Evolutionary conservation across 148 eudicot species (phyloP).

Genomic region (Salicornia ramosissima): DNA sequence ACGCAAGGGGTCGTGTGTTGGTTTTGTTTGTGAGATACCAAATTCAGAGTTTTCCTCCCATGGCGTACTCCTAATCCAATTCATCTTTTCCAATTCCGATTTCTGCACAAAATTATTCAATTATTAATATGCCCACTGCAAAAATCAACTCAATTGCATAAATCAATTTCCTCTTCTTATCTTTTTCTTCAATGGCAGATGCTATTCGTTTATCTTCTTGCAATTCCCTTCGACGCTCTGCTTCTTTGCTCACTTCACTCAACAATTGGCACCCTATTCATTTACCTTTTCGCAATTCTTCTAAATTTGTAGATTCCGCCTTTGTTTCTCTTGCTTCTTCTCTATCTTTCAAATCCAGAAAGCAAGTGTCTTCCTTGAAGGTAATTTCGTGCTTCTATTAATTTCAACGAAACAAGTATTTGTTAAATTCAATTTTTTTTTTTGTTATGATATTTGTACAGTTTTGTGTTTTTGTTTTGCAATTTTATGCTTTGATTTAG

Average conservation of each 20-base stretch:
- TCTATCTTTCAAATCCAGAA: conserved; percentile 27
- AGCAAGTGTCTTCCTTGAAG: conserved; percentile 37
- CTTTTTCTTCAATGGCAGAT: conserved; percentile 48
- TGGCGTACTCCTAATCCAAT: not conserved
- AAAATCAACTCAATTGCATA: not conserved
- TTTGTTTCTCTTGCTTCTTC: conserved; percentile 24
- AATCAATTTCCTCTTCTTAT: not conserved
- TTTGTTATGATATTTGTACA: too few relatives aligned
- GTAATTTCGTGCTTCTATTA: conserved; percentile 20
- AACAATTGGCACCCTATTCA: conserved; percentile 25
- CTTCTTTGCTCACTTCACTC: conserved; percentile 31
- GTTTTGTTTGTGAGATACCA: not conserved
- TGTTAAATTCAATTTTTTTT: too few relatives aligned
- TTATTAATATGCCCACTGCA: not conserved
- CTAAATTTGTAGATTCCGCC: conserved; percentile 22
- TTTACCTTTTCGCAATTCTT: conserved; percentile 19
- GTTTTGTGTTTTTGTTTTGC: too few relatives aligned
- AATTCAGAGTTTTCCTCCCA: conserved; percentile 6
- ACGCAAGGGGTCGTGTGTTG: not conserved
- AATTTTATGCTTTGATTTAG: too few relatives aligned
- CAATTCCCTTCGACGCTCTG: conserved; percentile 20
- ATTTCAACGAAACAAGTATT: too few relatives aligned
- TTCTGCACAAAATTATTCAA: not conserved
- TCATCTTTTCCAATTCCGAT: not conserved
- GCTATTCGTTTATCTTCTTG: conserved; percentile 34